Conservation (phyloP, 192 early-diverging fungal species). For the Helicostylum pulchrum region DNA sequence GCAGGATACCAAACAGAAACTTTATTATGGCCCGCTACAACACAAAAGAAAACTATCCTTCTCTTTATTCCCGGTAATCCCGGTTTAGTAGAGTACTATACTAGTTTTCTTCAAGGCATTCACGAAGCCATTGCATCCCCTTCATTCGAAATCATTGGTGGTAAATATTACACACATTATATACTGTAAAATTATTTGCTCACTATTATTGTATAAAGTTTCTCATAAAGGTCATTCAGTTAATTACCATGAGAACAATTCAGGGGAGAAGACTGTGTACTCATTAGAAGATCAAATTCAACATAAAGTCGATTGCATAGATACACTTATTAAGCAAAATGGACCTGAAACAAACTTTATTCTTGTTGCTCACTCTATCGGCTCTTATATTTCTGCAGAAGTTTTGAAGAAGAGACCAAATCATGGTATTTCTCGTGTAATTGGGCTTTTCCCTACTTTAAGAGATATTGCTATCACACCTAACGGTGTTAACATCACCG, state of each 20-base stretch:
- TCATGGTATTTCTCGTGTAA: conserved; percentile 58
- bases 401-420: conserved; percentile 58
- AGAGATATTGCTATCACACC: conserved; percentile 75
- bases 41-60: conserved; percentile 39
- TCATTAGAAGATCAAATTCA: conserved; percentile 61
- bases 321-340: conserved; percentile 48
- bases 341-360: conserved; percentile 45
- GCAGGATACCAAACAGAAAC: conserved; percentile 38
- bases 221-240: conserved; percentile 61
- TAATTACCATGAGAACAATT: conserved; percentile 32
- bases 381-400: conserved; percentile 55
- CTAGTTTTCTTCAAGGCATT: conserved; percentile 60
- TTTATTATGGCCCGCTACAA: conserved; percentile 34
- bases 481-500: conserved; percentile 61
- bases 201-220: conserved; percentile 29
- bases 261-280: conserved; percentile 29
- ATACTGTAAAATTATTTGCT: not conserved
- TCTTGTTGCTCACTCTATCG: conserved; percentile 67
- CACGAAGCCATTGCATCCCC: conserved; percentile 43
- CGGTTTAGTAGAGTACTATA: conserved; percentile 80
- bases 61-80: conserved; percentile 74
- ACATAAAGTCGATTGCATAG: conserved; percentile 65
- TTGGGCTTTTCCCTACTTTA: conserved; percentile 79
- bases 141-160: conserved; percentile 61
- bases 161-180: conserved; percentile 24